A percentile compares a stretch with the other conserved stretches of the same genome.
These are phyloP conservation scores for Fusarium irregulare DNA, from an alignment of 2,329 filamentous ascomycete genomes.

Conservation along the genomic window DNA sequence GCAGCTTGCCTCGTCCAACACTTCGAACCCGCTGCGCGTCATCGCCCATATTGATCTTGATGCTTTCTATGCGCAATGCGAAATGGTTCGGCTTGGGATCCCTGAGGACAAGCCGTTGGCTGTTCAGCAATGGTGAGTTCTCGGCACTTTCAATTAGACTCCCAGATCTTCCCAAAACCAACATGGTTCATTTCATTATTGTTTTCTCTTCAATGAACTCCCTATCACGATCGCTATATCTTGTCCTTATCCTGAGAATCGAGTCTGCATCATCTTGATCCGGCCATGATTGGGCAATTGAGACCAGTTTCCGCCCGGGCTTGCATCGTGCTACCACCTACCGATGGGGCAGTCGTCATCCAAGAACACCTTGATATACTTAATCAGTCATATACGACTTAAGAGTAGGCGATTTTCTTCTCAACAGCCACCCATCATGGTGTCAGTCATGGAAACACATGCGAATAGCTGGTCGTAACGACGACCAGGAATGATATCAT, in stretches of 20 bases:
- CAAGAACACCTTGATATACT: neutral
- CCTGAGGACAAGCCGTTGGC: conserved; percentile 83
- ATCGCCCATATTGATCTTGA: conserved; percentile 95
- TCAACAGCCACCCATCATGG: neutral
- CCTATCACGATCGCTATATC: neutral
- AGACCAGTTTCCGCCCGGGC: conserved; percentile 2
- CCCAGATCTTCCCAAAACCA: neutral
- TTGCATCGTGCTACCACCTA: conserved; percentile 25
- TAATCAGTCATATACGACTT: neutral
- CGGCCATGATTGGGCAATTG: conserved; percentile 6
- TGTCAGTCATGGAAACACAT: neutral
- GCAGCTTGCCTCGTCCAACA: conserved; percentile 76
- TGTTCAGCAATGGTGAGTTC: conserved; percentile 85
- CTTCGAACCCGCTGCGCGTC: conserved; percentile 82
- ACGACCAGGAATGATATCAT: neutral
- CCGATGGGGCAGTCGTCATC: neutral
- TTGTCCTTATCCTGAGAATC: conserved; percentile 1
- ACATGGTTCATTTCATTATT: neutral
- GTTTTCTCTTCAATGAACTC: neutral
- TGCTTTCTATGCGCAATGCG: conserved; percentile 97
- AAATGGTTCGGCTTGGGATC: conserved; percentile 85
- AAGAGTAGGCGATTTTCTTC: neutral
- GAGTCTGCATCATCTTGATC: neutral
- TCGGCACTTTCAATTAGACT: neutral
- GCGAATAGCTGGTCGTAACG: neutral